A percentile compares a stretch with the other conserved stretches of the same genome.
Conservation (phyloP, 345 rosid species). For the Iberis pinnata region DNA sequence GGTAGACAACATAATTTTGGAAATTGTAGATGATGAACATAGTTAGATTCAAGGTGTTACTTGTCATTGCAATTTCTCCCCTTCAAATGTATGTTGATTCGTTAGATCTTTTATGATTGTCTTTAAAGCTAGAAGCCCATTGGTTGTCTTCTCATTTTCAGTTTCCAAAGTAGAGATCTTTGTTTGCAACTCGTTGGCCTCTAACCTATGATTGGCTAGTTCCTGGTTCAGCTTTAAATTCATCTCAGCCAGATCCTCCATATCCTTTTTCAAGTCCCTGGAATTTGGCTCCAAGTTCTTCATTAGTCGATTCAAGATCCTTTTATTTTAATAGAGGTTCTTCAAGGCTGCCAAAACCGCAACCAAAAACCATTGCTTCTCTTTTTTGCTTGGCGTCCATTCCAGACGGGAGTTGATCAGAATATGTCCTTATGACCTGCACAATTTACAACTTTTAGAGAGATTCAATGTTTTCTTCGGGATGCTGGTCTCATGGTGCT, state of each 20-base stretch:
- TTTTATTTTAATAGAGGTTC: conserved; percentile 49
- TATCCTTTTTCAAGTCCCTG: conserved; percentile 59
- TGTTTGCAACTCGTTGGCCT: conserved; percentile 48
- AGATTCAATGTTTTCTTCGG: too few species aligned
- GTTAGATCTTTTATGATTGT: conserved; percentile 52
- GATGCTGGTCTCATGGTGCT: too few species aligned
- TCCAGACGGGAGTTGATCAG: too few species aligned
- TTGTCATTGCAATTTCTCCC: conserved; percentile 64
- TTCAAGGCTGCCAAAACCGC: too few species aligned
- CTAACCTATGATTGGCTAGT: conserved; percentile 54
- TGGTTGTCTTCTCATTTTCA: conserved; percentile 56
- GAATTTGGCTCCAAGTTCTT: conserved; percentile 57
- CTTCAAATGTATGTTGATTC: conserved; percentile 57
- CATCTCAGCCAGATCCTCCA: conserved; percentile 63
- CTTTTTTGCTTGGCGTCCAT: too few species aligned
- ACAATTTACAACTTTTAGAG: too few species aligned
- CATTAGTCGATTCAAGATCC: conserved; percentile 49
- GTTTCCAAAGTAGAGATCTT: conserved; percentile 41
- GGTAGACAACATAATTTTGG: background rate
- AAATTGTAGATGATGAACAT: background rate
- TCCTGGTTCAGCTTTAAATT: conserved; percentile 73
- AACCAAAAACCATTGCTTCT: too few species aligned
- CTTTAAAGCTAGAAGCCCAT: conserved; percentile 58
- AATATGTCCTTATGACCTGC: too few species aligned
- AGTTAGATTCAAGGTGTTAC: conserved; percentile 38